Percentiles rank a stretch among this genome's conserved stretches.
These are phyloP conservation scores for Cladorrhinum samala DNA, from an alignment of 495 filamentous ascomycete species.

Conservation along the genomic window DNA sequence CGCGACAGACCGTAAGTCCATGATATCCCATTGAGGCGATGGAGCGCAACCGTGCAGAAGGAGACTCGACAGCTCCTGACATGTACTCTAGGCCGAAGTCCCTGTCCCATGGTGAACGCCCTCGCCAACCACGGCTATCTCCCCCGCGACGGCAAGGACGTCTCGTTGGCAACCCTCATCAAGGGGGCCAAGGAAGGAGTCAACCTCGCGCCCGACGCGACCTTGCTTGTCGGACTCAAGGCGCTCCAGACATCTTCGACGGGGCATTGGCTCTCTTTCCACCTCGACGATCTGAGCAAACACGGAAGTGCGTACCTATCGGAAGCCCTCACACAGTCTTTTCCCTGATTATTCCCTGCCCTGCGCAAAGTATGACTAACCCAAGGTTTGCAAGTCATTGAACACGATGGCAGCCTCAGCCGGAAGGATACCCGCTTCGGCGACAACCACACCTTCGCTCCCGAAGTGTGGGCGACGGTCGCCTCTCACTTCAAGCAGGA, in stretches of 20 bases:
- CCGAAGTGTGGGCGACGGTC: slow-evolving; percentile 18
- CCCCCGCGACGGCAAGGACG: slow-evolving; percentile 43
- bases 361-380: no score
- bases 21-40: no score
- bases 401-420: slow-evolving; percentile 28
- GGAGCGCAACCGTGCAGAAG: not conserved
- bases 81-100: slow-evolving; percentile 27
- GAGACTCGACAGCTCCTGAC: not conserved
- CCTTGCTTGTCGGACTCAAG: slow-evolving; percentile 17
- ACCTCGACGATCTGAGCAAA: slow-evolving; percentile 25
- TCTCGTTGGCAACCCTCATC: slow-evolving; percentile 24
- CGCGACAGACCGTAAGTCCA: not conserved
- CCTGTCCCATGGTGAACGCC: slow-evolving; percentile 51
- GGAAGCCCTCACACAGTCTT: not conserved
- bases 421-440: slow-evolving; percentile 20
- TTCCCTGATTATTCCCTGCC: not conserved
- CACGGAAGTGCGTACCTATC: slow-evolving; percentile 17
- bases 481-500: slow-evolving; percentile 10
- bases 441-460: slow-evolving; percentile 27
- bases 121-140: slow-evolving; percentile 55
- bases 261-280: slow-evolving; percentile 20
- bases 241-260: slow-evolving; percentile 24
- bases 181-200: slow-evolving; percentile 19
- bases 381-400: no score
- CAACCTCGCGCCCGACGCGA: slow-evolving; percentile 21